These are phyloP conservation scores for Lactifluus subvellereus DNA, from an alignment of 768 basidiomycete genomes.

Conservation along the genomic window DNA sequence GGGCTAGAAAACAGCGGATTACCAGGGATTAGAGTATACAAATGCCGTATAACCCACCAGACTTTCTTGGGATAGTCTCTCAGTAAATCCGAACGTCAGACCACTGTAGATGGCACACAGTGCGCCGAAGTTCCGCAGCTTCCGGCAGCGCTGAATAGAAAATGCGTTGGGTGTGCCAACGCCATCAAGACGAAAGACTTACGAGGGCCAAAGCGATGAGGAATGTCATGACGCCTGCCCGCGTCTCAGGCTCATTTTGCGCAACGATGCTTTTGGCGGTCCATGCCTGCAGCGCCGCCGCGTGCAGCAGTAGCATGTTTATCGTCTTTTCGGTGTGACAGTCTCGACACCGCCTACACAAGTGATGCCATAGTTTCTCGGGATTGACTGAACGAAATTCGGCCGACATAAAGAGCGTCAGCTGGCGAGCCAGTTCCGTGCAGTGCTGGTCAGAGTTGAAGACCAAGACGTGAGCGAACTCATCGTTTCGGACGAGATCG, in stretches of 20 bases:
- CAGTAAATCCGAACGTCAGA: slow-evolving; percentile 37
- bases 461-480: slow-evolving; percentile 29
- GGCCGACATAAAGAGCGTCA: slow-evolving; percentile 44
- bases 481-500: slow-evolving; percentile 23
- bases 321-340: background rate
- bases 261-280: slow-evolving; percentile 20
- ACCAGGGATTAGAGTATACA: background rate
- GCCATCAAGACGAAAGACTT: slow-evolving; percentile 2
- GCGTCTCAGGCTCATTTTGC: slow-evolving; percentile 41
- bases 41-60: slow-evolving; percentile 28
- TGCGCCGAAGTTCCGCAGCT: slow-evolving; percentile 41
- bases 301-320: background rate
- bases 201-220: background rate
- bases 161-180: background rate
- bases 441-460: slow-evolving; percentile 37
- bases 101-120: slow-evolving; percentile 40
- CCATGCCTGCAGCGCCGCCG: background rate
- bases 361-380: slow-evolving; percentile 30
- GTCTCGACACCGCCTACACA: background rate
- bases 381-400: slow-evolving; percentile 38
- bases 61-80: slow-evolving; percentile 31
- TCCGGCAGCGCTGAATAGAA: slow-evolving; percentile 37
- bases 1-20: background rate
- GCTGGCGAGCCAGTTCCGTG: slow-evolving; percentile 42
- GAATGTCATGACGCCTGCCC: slow-evolving; percentile 30